A percentile compares a stretch with the other conserved stretches of the same genome.
These are phyloP conservation scores for Solanum lignicaule DNA, from an alignment of 257 asterid species.

Conservation along the genomic window DNA sequence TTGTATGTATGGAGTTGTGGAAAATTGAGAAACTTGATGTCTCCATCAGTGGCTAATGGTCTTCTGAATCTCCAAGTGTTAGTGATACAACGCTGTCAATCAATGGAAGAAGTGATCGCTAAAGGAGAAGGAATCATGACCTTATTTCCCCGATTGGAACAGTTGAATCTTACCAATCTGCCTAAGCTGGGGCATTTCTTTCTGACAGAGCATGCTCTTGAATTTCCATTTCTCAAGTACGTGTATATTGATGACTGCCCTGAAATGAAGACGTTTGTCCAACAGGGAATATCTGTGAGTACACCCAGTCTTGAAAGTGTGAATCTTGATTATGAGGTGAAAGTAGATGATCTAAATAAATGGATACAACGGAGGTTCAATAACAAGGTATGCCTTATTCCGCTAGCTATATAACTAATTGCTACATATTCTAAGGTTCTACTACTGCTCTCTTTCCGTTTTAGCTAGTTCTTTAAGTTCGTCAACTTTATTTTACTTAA, in stretches of 20 bases:
- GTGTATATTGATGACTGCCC: accelerated
- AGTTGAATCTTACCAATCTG: accelerated
- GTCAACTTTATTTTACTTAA: too few relatives aligned
- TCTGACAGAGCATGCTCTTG: too few relatives aligned
- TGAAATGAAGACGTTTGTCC: too few relatives aligned
- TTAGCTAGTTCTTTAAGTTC: too few relatives aligned
- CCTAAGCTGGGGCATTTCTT: too few relatives aligned
- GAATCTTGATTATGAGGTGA: background rate
- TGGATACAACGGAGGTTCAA: background rate
- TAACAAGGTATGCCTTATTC: background rate
- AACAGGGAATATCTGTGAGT: too few relatives aligned
- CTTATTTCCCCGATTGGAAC: background rate
- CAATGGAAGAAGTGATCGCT: background rate
- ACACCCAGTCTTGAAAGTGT: too few relatives aligned
- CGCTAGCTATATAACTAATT: too few relatives aligned
- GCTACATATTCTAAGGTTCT: too few relatives aligned
- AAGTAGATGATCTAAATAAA: background rate
- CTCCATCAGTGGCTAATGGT: too few relatives aligned
- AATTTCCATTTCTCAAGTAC: too few relatives aligned
- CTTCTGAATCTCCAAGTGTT: background rate
- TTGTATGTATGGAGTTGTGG: accelerated
- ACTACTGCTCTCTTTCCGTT: background rate
- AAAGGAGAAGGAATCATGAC: background rate
- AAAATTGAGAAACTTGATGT: too few relatives aligned
- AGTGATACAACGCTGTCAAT: accelerated